Evolutionary conservation across 352 stramenopile genomes (phyloP), one percentile per base, ranked within the genome.

Genomic region (Phytophthora hybrid): DNA sequence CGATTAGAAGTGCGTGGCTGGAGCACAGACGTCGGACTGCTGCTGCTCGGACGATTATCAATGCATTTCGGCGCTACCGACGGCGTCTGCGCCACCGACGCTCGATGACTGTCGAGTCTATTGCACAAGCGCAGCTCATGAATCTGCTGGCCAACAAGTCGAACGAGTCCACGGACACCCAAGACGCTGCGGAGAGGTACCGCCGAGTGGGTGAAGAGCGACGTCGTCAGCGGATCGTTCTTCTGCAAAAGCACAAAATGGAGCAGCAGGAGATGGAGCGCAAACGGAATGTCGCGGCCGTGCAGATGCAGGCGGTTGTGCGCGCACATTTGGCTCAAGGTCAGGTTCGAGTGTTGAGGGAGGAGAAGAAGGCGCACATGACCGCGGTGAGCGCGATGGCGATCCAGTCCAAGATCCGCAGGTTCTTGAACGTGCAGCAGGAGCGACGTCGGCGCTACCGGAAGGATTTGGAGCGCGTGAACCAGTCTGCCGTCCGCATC

Each of bases 351-450:
- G 39, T 54, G 5, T 51, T 90, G 14, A 63, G 81, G 2, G 68
- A 85, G 32, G 83, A 92, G 61, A 81, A 79, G 13, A 83, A 84
- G 4, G 80, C 84, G 0, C 83, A 93, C n/a, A 59, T 87, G 54
- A 79, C 82, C 6, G 81, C 85, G 0, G 81, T 86, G 29, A 86
- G 82, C 5, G 84, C 77, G 16, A 92, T 91, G 66, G 78, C 79
- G 5, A 90, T 96, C 37, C 89, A 96, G 69, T 92, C 81, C 26
- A 87, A 74, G 31, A 91, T 91, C 19, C 89, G 89, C 31, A 81
- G 73, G 31, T 89, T 88, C 54, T 55, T 92, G 9, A 80, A 74
- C 18, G 34, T 68, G 9, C 85, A 91, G 46, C 78, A 88, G 19
- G 72, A 66, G 9, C 69, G 80, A 3, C 82, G 82, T 1, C 70